Evolutionary conservation across 129 eudicot genomes (phyloP), one percentile per base, ranked within the genome.

Genomic region (Ambrosia artemisiifolia): DNA sequence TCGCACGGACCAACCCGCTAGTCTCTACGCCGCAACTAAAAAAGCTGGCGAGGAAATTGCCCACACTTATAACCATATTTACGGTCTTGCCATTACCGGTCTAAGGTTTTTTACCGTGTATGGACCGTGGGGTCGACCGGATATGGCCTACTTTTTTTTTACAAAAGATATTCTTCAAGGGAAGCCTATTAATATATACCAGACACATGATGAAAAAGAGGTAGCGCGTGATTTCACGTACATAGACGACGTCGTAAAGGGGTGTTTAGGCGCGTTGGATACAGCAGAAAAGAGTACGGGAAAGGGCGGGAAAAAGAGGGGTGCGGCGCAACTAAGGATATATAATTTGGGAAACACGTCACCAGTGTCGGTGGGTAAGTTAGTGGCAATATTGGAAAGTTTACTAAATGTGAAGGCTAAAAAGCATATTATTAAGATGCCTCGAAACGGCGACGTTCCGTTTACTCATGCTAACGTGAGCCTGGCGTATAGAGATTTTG

Each of bases 211-310:
- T 10, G 86, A 77, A 2, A 76, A 84, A 11, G 92, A 86, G 73
- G 92, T 89, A 70, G 96, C 96, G 81, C 96, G 96, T 84, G 96
- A 89, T 71, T 89, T 89, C 75, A 89, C 96, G 63, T 89, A 79
- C 59, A 84, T 89, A 3, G 96, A 89, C 14, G 96, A 89, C 24
- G 59, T 89, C 0, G 96, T 89, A 5, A 89, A 89, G 46, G 96
- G 96, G 13, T 89, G 96, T 19, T n/a, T 89, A 3, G 96, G 92
- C 3, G 84, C 96, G 47, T 70, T 89, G 11, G 96, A 89, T 56
- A 89, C 96, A 32, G 89, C 92, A 30, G 89, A 84, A 72, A 89
- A 89, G 86, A 86, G 91, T n/a, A 88, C 96, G 51, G 96, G 96
- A 12, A 86, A 83, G 11, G 96, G 91, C 1, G 96, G 96, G 9